phyloP scores from a whole-genome alignment of 768 basidiomycete genomes.

The Hortiboletus flavorubellus region DNA sequence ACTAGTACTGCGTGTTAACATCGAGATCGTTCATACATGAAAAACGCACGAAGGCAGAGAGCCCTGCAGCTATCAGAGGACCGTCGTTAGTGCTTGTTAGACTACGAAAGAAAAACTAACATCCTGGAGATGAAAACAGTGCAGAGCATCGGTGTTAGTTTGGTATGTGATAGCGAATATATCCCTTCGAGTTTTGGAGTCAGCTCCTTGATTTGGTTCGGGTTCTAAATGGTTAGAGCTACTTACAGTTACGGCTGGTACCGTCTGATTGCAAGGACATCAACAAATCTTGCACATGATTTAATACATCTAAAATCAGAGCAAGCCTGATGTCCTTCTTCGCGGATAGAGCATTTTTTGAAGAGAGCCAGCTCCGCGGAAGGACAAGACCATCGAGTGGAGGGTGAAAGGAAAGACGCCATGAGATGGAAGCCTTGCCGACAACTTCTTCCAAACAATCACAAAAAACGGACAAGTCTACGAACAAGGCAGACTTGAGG shows the following conservation, averaged over 20 bases:
- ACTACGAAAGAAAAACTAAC: conserved; percentile 31
- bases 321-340: conserved; percentile 9
- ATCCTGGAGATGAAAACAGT: conserved; percentile 45
- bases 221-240: not conserved
- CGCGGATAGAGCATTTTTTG: conserved; percentile 10
- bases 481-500: conserved; percentile 30
- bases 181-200: not conserved
- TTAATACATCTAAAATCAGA: conserved; percentile 9
- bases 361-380: conserved; percentile 51
- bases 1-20: not conserved
- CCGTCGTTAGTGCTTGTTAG: not conserved
- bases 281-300: conserved; percentile 23
- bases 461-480: conserved; percentile 27
- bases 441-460: conserved; percentile 48
- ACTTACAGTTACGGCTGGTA: conserved; percentile 29
- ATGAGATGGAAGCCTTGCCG: conserved; percentile 37
- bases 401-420: conserved; percentile 16
- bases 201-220: not conserved
- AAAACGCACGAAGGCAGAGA: conserved; percentile 44
- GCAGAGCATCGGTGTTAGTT: conserved; percentile 20
- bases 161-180: conserved; percentile 1
- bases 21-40: not conserved
- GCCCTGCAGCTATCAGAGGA: conserved; percentile 40
- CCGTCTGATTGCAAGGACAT: conserved; percentile 27
- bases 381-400: conserved; percentile 46